These are phyloP conservation scores for Fusarium nematophilum DNA, from an alignment of 2,329 filamentous ascomycete genomes.

Conservation along the genomic window DNA sequence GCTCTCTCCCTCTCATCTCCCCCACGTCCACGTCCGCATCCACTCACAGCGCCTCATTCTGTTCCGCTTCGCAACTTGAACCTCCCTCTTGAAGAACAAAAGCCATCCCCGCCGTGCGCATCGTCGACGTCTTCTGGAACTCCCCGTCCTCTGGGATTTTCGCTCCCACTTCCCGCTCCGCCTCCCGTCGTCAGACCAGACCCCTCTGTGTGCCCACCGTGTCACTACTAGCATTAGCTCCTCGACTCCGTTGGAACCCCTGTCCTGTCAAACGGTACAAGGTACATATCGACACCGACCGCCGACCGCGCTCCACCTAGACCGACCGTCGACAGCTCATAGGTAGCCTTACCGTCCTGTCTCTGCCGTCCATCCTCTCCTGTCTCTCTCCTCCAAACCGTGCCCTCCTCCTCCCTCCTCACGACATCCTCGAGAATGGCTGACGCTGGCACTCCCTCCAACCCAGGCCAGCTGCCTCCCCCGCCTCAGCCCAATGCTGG, in stretches of 20 bases:
- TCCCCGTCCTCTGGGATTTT: conserved; percentile 19
- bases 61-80: conserved; percentile 7
- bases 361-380: conserved; percentile 29
- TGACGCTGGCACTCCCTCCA: conserved; percentile 75
- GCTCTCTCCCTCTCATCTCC: conserved; percentile 17
- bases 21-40: conserved; percentile 20
- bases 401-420: conserved; percentile 20
- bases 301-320: conserved; percentile 44
- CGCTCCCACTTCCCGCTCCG: conserved; percentile 18
- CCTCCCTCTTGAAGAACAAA: background rate
- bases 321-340: conserved; percentile 42
- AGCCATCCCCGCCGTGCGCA: background rate
- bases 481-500: conserved; percentile 75
- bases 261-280: conserved; percentile 43
- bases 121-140: conserved; percentile 2
- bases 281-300: conserved; percentile 44
- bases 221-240: conserved; percentile 28
- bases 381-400: conserved; percentile 30
- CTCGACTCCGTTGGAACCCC: conserved; percentile 33
- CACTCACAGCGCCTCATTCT: conserved; percentile 8
- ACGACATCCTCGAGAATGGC: conserved; percentile 70
- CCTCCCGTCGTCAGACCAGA: conserved; percentile 33
- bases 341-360: conserved; percentile 42
- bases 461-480: conserved; percentile 74
- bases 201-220: conserved; percentile 32